Conservation (phyloP, 2,329 filamentous ascomycete genomes). For the Neoscytalidium dimidiatum region DNA sequence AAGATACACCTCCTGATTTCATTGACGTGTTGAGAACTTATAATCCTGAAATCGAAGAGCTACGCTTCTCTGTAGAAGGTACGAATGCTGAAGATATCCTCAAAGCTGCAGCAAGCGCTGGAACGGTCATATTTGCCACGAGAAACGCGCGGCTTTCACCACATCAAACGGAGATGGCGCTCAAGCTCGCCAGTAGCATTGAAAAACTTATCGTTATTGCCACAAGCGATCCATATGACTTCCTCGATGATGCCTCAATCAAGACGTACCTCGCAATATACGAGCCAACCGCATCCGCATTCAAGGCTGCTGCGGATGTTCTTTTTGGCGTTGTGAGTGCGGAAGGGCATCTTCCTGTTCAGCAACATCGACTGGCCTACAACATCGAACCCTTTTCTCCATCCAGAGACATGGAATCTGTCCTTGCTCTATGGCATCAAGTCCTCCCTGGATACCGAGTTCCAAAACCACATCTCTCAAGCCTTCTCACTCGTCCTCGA, state of each 20-base stretch:
- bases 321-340: background rate
- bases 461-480: background rate
- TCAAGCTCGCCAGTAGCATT: background rate
- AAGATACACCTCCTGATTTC: background rate
- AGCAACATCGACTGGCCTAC: background rate
- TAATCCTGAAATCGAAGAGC: background rate
- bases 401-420: background rate
- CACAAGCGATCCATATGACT: conserved; percentile 19
- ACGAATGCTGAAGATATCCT: background rate
- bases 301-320: background rate
- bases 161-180: background rate
- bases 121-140: conserved; percentile 1
- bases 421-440: conserved; percentile 1
- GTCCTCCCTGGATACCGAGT: background rate
- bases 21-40: background rate
- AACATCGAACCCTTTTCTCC: background rate
- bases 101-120: background rate
- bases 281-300: conserved; percentile 9
- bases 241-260: background rate
- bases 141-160: conserved; percentile 8
- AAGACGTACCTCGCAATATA: conserved; percentile 9
- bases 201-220: background rate
- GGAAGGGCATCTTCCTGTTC: background rate
- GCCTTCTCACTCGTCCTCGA: background rate
- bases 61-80: background rate